Evolutionary conservation across 306 rosid species (phyloP).

Genomic region (Notholithocarpus densiflorus): DNA sequence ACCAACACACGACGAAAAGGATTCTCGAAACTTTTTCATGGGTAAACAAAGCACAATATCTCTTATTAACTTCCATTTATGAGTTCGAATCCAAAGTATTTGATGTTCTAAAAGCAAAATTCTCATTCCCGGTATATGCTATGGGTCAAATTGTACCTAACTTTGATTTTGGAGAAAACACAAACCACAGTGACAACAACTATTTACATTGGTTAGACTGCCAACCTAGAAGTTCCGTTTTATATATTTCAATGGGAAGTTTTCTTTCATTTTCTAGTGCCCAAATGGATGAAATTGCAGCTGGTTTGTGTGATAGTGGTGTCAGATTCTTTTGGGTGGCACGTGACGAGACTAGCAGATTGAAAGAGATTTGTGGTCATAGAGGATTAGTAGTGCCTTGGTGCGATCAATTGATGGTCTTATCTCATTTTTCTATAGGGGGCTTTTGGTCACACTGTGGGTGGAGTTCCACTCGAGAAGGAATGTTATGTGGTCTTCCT

Average conservation of each 20-base stretch:
- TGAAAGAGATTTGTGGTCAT: no score
- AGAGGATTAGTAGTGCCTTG: background rate
- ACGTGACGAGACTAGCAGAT: no score
- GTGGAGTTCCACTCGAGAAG: no score
- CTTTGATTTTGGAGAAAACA: conserved; percentile 15
- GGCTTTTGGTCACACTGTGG: background rate
- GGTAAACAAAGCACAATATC: background rate
- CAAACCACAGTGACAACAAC: no score
- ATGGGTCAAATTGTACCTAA: conserved; percentile 51
- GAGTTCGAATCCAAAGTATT: conserved; percentile 42
- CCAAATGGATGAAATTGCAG: background rate
- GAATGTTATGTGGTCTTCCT: no score
- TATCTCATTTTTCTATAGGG: background rate
- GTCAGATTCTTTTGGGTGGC: no score
- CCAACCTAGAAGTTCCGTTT: background rate
- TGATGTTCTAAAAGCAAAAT: conserved; percentile 27
- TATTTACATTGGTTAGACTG: conserved; percentile 41
- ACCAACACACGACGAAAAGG: conserved; percentile 20
- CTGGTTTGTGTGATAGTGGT: no score
- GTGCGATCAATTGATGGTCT: background rate
- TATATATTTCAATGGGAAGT: background rate
- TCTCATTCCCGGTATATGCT: conserved; percentile 39
- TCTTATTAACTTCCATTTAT: conserved; percentile 40
- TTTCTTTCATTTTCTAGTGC: background rate
- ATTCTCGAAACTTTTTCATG: conserved; percentile 23